Evolutionary conservation across 352 stramenopile genomes (phyloP), one percentile per base, ranked within the genome.

Genomic region (Phytophthora cajani): DNA sequence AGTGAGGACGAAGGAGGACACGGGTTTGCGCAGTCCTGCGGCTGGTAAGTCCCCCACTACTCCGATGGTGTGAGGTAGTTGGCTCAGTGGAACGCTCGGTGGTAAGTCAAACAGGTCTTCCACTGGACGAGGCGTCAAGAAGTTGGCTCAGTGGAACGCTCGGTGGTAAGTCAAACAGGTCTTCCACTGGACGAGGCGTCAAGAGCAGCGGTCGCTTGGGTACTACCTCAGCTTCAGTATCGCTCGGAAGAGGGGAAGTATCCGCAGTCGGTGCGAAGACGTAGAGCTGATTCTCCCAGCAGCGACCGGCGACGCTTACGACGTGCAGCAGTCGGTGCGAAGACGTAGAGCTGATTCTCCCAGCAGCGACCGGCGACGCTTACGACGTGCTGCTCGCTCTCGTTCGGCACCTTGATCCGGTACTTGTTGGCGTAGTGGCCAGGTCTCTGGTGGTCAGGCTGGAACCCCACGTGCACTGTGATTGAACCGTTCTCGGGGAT

Each of bases 271-370:
- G 83, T 17, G 74, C 77, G 38, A 84, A 86, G 7, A 92, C 74
- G 62, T 92, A 95, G 3, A 94, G 58, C 44, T 96, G 87, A 40
- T 90, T 87, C 60, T 94, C 87, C 84, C 87, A 94, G 65, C 87
- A 93, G 0, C 85, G 78, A 1, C 85, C 86, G n/a, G 79, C 74
- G 8, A 89, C 30, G 16, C 58, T 68, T 1, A 93, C 38, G 5
- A 92, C 21, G 61, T 95, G 82, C 1, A n/a, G 54, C 58, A 19
- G n/a, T 58, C 1, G 75, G 83, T 17, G 74, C 77, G 38, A 84
- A 86, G 7, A 92, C 74, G 62, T 92, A 95, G 3, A 94, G 58
- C 44, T 96, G 87, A 40, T 90, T 87, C 60, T 94, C 87, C 84
- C 87, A 94, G 65, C 87, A 93, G 0, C 85, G 78, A 1, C 85